These are phyloP conservation scores for Solanum clarkiae DNA, from an alignment of 257 asterid genomes.

Conservation along the genomic window DNA sequence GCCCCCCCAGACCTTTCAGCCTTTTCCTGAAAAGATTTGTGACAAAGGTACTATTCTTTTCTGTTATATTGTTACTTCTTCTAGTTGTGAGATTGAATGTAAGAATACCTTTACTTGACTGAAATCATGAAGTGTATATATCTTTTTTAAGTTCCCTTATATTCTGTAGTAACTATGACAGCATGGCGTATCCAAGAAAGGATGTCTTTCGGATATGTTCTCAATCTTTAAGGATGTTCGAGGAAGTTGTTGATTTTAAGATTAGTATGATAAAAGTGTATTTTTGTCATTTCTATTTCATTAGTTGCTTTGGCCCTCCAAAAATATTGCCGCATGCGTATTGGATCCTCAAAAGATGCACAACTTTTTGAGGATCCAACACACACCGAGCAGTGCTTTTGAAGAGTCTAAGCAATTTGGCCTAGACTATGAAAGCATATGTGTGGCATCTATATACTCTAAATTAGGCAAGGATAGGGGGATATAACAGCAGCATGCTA, in stretches of 20 bases:
- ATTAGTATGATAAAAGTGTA: background rate
- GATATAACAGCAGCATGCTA: background rate
- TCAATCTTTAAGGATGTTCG: background rate
- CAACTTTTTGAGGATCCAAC: background rate
- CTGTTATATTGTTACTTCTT: background rate
- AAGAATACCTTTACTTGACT: background rate
- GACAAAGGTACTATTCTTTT: conserved; percentile 2
- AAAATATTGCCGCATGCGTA: background rate
- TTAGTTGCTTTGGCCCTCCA: background rate
- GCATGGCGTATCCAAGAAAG: background rate
- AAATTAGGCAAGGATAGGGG: background rate
- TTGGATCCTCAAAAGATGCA: background rate
- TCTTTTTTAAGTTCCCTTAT: background rate
- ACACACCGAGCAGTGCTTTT: background rate
- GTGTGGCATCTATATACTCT: background rate
- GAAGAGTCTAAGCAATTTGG: background rate
- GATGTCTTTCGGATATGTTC: background rate
- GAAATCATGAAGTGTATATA: background rate
- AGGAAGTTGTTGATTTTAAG: background rate
- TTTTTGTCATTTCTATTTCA: background rate
- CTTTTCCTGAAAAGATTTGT: conserved; percentile 22
- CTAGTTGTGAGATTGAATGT: background rate
- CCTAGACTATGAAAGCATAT: background rate
- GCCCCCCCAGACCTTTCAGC: conserved; percentile 64
- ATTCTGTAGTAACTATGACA: background rate